Evolutionary conservation across 2,329 filamentous ascomycete genomes (phyloP).

Genomic region (Aspergillus intermedius): DNA sequence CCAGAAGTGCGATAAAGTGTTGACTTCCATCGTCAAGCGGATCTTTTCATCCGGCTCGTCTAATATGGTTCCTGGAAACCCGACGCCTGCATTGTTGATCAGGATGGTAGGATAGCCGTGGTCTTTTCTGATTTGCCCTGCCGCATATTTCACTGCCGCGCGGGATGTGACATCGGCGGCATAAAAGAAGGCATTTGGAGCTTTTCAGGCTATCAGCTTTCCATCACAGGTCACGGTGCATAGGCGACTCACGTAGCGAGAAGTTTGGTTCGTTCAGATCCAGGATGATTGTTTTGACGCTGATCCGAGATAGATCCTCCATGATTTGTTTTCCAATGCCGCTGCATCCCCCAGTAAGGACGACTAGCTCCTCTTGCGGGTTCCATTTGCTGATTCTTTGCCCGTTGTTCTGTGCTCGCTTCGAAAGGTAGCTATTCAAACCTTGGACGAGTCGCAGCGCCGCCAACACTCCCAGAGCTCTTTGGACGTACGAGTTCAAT

Average conservation of each 20-base stretch:
- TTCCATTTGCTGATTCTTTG: constrained; percentile 3
- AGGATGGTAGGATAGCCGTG: constrained; percentile 36
- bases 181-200: constrained; percentile 18
- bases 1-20: constrained; percentile 43
- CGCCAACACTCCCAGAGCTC: background rate
- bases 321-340: constrained; percentile 16
- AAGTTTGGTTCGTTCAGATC: background rate
- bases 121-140: constrained; percentile 22
- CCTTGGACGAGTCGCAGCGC: background rate
- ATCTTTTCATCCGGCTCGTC: constrained; percentile 33
- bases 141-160: constrained; percentile 14
- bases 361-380: constrained; percentile 10
- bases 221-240: background rate
- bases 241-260: background rate
- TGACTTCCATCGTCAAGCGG: constrained; percentile 43
- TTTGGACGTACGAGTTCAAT: background rate
- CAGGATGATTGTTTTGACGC: constrained; percentile 9
- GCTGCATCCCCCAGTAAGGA: constrained; percentile 15
- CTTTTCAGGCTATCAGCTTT: constrained; percentile 2
- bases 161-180: constrained; percentile 22
- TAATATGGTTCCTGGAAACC: constrained; percentile 36
- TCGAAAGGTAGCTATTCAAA: background rate
- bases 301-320: constrained; percentile 7
- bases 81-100: constrained; percentile 44
- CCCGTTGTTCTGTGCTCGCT: constrained; percentile 2